Evolutionary conservation across 2,329 filamentous ascomycete genomes (phyloP).

Genomic region (Xylaria hypoxylon): DNA sequence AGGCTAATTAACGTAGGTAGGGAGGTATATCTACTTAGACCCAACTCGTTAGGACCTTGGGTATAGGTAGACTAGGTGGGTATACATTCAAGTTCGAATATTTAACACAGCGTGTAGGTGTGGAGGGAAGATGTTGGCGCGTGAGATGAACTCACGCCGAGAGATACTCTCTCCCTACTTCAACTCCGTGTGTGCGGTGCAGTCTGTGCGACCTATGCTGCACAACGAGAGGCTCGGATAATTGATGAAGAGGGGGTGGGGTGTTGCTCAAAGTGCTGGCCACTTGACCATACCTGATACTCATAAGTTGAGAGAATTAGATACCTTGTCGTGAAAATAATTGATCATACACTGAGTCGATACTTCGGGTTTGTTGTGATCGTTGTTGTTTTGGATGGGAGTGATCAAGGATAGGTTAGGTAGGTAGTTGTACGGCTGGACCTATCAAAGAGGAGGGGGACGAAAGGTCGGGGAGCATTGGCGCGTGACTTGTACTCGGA

Average conservation of each 20-base stretch:
- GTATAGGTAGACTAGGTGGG: neutral
- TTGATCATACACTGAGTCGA: neutral
- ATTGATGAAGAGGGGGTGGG: slow-evolving; percentile 16
- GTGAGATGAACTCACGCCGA: slow-evolving; percentile 16
- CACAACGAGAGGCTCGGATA: neutral
- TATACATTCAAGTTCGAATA: slow-evolving; percentile 6
- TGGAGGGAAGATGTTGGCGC: slow-evolving; percentile 9
- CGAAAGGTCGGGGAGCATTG: slow-evolving; percentile 6
- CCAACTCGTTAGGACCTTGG: slow-evolving; percentile 9
- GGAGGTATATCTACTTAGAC: neutral
- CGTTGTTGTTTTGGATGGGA: slow-evolving; percentile 18
- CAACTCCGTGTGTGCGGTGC: neutral
- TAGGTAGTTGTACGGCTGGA: slow-evolving; percentile 11
- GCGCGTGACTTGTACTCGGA: slow-evolving; percentile 22
- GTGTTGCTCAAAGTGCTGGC: slow-evolving; percentile 5
- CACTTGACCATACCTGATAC: slow-evolving; percentile 3
- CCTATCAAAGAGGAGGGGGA: slow-evolving; percentile 6
- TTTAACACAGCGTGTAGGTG: slow-evolving; percentile 9
- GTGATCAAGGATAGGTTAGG: slow-evolving; percentile 9
- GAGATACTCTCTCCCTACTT: slow-evolving; percentile 3
- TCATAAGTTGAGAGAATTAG: slow-evolving; percentile 7
- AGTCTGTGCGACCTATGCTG: slow-evolving; percentile 4
- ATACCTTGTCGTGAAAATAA: neutral
- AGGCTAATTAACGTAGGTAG: neutral
- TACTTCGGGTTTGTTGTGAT: neutral